Percentiles rank a stretch among this genome's conserved stretches.
These are phyloP conservation scores for Eucalyptus melliodora DNA, from an alignment of 345 rosid genomes.

Conservation along the genomic window DNA sequence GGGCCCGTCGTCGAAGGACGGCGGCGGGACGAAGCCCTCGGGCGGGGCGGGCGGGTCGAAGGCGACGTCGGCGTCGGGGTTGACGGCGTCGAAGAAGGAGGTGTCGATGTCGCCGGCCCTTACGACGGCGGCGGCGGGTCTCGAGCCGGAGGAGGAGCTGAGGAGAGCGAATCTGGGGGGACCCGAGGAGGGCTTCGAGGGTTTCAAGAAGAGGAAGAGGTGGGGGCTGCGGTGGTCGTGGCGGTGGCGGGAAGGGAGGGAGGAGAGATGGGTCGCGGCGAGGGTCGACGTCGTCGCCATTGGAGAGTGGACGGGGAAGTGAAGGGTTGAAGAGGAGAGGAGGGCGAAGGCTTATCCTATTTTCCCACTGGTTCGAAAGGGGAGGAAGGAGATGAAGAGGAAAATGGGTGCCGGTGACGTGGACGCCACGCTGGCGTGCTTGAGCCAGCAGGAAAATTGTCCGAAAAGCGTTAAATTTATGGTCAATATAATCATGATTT, in stretches of 20 bases:
- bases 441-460: too few species aligned
- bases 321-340: background rate
- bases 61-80: conserved; percentile 16
- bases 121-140: background rate
- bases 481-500: too few species aligned
- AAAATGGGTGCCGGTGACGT: too few species aligned
- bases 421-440: too few species aligned
- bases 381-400: too few species aligned
- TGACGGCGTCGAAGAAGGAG: conserved; percentile 29
- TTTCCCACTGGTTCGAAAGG: background rate
- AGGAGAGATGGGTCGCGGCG: background rate
- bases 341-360: background rate
- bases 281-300: background rate
- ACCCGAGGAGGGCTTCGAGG: conserved; percentile 3
- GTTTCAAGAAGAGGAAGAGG: conserved; percentile 11
- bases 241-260: background rate
- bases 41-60: conserved; percentile 64
- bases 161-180: conserved; percentile 6
- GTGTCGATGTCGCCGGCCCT: conserved; percentile 25
- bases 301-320: background rate
- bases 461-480: too few species aligned
- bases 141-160: conserved; percentile 5
- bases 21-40: conserved; percentile 40
- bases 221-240: conserved; percentile 7
- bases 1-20: conserved; percentile 65